These are phyloP conservation scores for Stylonectria norvegica DNA, from an alignment of 2,329 filamentous ascomycete species.

Conservation along the genomic window DNA sequence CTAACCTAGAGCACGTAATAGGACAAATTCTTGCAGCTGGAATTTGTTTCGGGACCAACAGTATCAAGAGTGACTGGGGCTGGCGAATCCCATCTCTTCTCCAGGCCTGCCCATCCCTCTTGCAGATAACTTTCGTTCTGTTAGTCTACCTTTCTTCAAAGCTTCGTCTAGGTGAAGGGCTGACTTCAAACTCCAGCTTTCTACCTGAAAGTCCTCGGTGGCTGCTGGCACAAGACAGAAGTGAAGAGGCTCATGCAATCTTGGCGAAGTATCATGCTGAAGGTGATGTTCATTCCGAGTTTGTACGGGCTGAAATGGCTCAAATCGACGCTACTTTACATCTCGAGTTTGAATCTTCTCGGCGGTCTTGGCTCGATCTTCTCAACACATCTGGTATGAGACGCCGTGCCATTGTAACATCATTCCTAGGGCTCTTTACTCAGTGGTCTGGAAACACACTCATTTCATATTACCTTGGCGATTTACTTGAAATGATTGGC, in stretches of 20 bases:
- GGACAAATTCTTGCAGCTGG: slow-evolving; percentile 9
- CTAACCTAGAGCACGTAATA: too few relatives aligned
- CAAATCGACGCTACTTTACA: slow-evolving; percentile 4
- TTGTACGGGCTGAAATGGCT: slow-evolving; percentile 6
- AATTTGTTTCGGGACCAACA: slow-evolving; percentile 8
- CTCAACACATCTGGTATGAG: not conserved
- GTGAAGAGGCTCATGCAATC: slow-evolving; percentile 4
- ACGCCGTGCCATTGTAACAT: not conserved
- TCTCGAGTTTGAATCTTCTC: not conserved
- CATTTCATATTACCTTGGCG: slow-evolving; percentile 36
- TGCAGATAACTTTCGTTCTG: slow-evolving; percentile 5
- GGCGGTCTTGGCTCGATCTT: not conserved
- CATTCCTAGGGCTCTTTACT: not conserved
- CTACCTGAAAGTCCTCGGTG: slow-evolving; percentile 9
- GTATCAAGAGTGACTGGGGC: not conserved
- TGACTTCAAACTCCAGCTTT: too few relatives aligned
- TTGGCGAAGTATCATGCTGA: slow-evolving; percentile 9
- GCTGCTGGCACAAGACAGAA: slow-evolving; percentile 2
- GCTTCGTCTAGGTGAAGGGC: too few relatives aligned
- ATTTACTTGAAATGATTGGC: slow-evolving; percentile 31
- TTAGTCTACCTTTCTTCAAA: not conserved
- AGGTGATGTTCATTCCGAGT: slow-evolving; percentile 1
- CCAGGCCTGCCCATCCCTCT: slow-evolving; percentile 4
- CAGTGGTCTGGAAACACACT: slow-evolving; percentile 28
- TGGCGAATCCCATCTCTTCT: slow-evolving; percentile 10